Conservation (phyloP, 495 filamentous ascomycete species). For the Hypoxylon cercidicola region DNA sequence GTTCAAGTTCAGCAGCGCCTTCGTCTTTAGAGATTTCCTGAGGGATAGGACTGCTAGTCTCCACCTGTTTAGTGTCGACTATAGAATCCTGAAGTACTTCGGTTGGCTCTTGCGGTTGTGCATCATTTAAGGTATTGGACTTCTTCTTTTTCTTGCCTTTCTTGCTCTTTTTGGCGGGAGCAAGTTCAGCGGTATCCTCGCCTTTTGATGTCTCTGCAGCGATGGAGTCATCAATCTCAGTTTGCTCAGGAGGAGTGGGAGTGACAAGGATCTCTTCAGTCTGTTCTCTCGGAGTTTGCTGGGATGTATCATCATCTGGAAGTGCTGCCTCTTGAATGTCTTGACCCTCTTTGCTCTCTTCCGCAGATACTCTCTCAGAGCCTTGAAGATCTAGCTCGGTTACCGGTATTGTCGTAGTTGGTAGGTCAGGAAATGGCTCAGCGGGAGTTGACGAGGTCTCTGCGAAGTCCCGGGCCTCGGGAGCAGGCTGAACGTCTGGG, state of each 20-base stretch:
- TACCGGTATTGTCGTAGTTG: constrained; percentile 1
- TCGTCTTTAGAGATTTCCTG: constrained; percentile 5
- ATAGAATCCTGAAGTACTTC: constrained; percentile 8
- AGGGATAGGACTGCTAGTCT: constrained; percentile 20
- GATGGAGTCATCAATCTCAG: background rate
- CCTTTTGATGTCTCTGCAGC: background rate
- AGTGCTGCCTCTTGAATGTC: constrained; percentile 9
- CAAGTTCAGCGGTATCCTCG: background rate
- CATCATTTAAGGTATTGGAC: constrained; percentile 2
- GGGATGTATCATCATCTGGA: constrained; percentile 1
- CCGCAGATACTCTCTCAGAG: background rate
- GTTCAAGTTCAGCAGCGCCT: constrained; percentile 9
- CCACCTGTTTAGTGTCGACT: constrained; percentile 7
- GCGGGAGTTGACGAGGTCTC: constrained; percentile 3
- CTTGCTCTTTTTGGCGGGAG: constrained; percentile 43
- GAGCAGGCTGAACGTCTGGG: background rate
- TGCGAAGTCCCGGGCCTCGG: constrained; percentile 11
- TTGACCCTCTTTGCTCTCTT: constrained; percentile 19
- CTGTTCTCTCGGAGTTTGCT: constrained; percentile 13
- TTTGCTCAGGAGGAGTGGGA: background rate
- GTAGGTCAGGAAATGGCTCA: background rate
- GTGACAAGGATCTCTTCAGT: constrained; percentile 1
- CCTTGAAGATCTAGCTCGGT: constrained; percentile 11
- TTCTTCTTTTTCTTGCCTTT: constrained; percentile 44
- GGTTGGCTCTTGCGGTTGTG: constrained; percentile 13